phyloP scores from a whole-genome alignment of 495 filamentous ascomycete genomes.

The Penicillium argentinense region DNA sequence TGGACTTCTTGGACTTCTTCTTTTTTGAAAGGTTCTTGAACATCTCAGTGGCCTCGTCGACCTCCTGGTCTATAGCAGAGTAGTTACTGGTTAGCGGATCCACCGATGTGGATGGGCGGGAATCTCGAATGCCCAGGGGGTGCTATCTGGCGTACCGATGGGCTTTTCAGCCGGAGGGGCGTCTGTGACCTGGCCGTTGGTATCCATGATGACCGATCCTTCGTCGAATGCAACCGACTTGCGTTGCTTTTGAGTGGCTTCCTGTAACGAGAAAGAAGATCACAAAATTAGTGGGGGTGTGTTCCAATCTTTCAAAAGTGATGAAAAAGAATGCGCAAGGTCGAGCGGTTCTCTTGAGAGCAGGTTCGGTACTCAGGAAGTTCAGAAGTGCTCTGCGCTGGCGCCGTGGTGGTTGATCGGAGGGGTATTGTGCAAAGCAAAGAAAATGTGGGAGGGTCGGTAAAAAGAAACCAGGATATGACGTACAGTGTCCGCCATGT shows the following conservation, averaged over 20 bases:
- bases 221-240: constrained; percentile 92
- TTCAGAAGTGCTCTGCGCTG: constrained; percentile 11
- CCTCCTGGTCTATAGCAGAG: constrained; percentile 54
- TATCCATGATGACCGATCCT: constrained; percentile 77
- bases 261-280: constrained; percentile 15
- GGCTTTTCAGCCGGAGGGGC: constrained; percentile 62
- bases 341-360: not conserved
- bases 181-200: constrained; percentile 78
- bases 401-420: constrained; percentile 16
- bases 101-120: not conserved
- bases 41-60: constrained; percentile 70
- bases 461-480: constrained; percentile 43
- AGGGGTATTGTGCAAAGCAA: constrained; percentile 32
- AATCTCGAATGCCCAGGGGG: not conserved
- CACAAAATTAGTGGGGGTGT: constrained; percentile 10
- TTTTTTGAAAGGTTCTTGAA: constrained; percentile 89
- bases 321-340: constrained; percentile 11
- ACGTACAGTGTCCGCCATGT: constrained; percentile 56
- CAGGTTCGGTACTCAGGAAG: constrained; percentile 1
- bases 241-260: constrained; percentile 57
- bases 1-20: constrained; percentile 68
- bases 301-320: not conserved
- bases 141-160: constrained; percentile 28
- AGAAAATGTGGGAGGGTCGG: constrained; percentile 48
- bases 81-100: constrained; percentile 12